Evolutionary conservation across 805 yeast species (phyloP).

Genomic region (Sugiyamaella chiloensis): DNA sequence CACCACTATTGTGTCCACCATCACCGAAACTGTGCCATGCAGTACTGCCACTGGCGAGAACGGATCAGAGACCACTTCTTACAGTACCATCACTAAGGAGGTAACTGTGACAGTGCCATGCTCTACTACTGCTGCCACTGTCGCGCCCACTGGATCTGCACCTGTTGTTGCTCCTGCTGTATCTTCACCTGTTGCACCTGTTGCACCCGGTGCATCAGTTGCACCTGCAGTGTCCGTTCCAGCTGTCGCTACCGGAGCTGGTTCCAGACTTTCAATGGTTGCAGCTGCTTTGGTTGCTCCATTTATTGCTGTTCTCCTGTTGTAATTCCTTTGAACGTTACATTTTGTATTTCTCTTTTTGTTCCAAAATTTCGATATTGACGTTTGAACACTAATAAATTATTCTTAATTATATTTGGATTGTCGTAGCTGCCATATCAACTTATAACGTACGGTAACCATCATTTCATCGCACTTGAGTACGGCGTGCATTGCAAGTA

Average conservation of each 20-base stretch:
- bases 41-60: slow-evolving; percentile 1
- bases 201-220: slow-evolving; percentile 37
- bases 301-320: background rate
- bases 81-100: slow-evolving; percentile 9
- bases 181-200: slow-evolving; percentile 30
- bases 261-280: background rate
- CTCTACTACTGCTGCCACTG: slow-evolving; percentile 10
- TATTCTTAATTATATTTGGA: no score
- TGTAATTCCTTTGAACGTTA: background rate
- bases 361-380: background rate
- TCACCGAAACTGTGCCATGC: slow-evolving; percentile 12
- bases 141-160: background rate
- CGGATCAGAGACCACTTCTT: slow-evolving; percentile 17
- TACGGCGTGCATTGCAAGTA: no score
- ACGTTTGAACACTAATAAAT: background rate
- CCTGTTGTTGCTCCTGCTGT: slow-evolving; percentile 2
- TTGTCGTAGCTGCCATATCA: no score
- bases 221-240: background rate
- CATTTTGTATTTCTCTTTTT: background rate
- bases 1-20: slow-evolving; percentile 7
- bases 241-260: background rate
- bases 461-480: no score
- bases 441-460: no score
- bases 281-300: slow-evolving; percentile 1
- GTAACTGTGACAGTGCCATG: slow-evolving; percentile 12